phyloP scores from a whole-genome alignment of 169 alveolate species.

The Miamiensis avidus region DNA sequence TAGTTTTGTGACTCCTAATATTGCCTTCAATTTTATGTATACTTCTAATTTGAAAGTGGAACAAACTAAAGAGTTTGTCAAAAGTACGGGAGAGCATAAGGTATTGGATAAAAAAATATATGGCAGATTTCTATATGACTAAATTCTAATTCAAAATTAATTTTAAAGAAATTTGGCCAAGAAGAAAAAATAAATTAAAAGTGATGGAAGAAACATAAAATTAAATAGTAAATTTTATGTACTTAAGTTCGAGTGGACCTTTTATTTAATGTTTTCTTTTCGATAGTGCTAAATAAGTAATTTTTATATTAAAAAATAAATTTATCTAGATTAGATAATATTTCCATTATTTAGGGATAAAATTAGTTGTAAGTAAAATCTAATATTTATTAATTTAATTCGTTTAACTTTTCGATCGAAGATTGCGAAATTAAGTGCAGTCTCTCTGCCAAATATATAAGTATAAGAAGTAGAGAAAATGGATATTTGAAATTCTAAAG shows the following conservation, averaged over 20 bases:
- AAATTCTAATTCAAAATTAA: no score
- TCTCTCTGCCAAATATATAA: conserved; percentile 5
- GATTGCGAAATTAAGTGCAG: not conserved
- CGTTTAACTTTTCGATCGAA: conserved; percentile 8
- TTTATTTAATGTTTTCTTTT: not conserved
- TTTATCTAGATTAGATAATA: no score
- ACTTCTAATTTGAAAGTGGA: not conserved
- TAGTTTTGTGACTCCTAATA: not conserved
- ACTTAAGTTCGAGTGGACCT: not conserved
- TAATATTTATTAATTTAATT: no score
- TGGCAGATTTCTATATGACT: no score
- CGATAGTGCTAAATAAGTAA: not conserved
- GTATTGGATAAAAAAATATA: no score
- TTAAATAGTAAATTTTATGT: not conserved
- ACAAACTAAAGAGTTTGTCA: not conserved
- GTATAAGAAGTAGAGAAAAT: conserved; percentile 1
- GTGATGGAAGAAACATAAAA: not conserved
- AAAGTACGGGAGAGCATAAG: not conserved
- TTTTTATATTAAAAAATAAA: no score
- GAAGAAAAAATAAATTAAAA: no score
- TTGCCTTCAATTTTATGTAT: not conserved
- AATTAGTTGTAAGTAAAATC: not conserved
- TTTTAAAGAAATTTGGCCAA: not conserved
- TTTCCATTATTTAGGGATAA: not conserved
- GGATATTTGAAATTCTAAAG: conserved; percentile 20